A percentile compares a stretch with the other conserved stretches of the same genome.
Conservation (phyloP, 805 yeast species). For the Cyberlindnera mississippiensis region DNA sequence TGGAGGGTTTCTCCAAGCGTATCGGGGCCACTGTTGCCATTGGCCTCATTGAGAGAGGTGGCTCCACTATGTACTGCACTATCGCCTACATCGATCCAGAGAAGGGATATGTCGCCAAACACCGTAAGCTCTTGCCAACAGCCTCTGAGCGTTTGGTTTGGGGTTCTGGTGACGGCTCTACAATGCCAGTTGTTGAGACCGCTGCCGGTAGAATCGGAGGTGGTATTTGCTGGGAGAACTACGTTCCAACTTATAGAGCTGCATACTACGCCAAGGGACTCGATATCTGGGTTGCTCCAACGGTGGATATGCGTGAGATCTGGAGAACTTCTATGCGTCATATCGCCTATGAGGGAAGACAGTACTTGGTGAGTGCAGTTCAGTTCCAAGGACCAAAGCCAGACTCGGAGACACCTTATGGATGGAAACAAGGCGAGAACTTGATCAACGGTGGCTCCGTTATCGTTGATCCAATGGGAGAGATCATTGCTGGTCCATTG, state of each 20-base stretch:
- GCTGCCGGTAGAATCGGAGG: conserved; percentile 39
- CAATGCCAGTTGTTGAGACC: conserved; percentile 35
- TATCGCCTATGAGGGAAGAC: conserved; percentile 39
- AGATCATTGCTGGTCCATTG: conserved; percentile 41
- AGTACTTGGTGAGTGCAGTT: conserved; percentile 38
- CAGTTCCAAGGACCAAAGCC: conserved; percentile 35
- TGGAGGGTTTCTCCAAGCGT: conserved; percentile 32
- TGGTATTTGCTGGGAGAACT: conserved; percentile 46
- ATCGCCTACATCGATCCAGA: conserved; percentile 37
- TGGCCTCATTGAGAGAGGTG: conserved; percentile 41
- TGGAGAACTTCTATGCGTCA: conserved; percentile 41
- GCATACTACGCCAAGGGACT: conserved; percentile 42
- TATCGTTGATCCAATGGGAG: conserved; percentile 40
- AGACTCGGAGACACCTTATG: conserved; percentile 27
- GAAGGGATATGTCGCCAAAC: conserved; percentile 37
- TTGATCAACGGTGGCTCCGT: conserved; percentile 40
- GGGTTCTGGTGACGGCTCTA: conserved; percentile 47
- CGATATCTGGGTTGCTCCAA: conserved; percentile 41
- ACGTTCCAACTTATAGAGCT: conserved; percentile 37
- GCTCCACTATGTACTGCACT: conserved; percentile 39
- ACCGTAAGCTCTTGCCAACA: conserved; percentile 42
- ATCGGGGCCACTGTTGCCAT: conserved; percentile 35
- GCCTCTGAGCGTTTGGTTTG: conserved; percentile 42
- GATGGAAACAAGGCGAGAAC: conserved; percentile 31
- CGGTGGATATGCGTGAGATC: conserved; percentile 42